Evolutionary conservation across 805 yeast species (phyloP), one percentile per base, ranked within the genome.

Genomic region (Barnettozyma californica): DNA sequence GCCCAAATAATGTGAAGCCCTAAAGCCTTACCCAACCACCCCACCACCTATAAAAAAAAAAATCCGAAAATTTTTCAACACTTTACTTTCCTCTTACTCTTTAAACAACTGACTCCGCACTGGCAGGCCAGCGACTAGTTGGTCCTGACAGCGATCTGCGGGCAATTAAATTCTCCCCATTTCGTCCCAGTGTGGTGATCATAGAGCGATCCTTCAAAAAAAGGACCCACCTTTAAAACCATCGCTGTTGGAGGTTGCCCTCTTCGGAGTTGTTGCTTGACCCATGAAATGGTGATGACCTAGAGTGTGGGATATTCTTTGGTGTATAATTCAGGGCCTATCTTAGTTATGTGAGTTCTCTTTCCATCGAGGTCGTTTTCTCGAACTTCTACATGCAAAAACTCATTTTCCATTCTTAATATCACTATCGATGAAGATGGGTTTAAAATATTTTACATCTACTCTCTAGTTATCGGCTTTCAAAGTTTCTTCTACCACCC

Each of bases 271-370:
- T 21, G 45, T 61, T 63, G 84, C 77, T 58, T 35, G 85, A 83
- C 80, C 90, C 95, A 87, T 87, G 95, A 87, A 84, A 82, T 76
- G 87, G 91, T 84, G 96, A 87, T 87, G 95, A 87, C 96, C 96
- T 87, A 81, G 74, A 71, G 83, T 68, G 75, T 86, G 92, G 81
- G 66, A 86, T 88, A 86, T 16, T 35, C 21, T 35, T 35, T 7
- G 11, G 5, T 35, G 14, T 35, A 19, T 19, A 16, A 14, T 18
- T 9, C 11, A 9, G 20, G 9, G 5, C 37, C 13, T n/a, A n/a
- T n/a, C n/a, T n/a, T n/a, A n/a, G n/a, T n/a, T n/a, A n/a, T n/a
- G n/a, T n/a, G n/a, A n/a, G n/a, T n/a, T n/a, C n/a, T n/a, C n/a
- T n/a, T n/a, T n/a, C n/a, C n/a, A n/a, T n/a, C n/a, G n/a, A n/a